These are phyloP conservation scores for Castanopsis chinensis DNA, from an alignment of 306 rosid species.

Conservation along the genomic window DNA sequence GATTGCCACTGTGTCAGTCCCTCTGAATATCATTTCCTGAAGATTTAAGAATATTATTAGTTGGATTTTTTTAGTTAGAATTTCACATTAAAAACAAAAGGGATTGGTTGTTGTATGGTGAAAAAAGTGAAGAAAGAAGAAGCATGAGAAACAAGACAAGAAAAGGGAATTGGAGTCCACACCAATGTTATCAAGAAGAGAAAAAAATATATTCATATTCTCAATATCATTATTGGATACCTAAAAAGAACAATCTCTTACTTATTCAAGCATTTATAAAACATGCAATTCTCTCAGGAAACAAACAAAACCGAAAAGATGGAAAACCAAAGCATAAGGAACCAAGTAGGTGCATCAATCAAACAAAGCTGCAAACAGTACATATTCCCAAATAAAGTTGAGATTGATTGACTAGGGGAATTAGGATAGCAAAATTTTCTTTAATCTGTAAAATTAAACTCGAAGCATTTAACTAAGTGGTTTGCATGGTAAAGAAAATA, in stretches of 20 bases:
- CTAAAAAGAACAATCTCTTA: not conserved
- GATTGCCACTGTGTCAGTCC: constrained; percentile 86
- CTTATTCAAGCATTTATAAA: not conserved
- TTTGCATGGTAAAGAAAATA: not conserved
- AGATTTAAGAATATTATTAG: not conserved
- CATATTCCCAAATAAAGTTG: not conserved
- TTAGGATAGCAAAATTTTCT: not conserved
- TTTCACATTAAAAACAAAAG: not conserved
- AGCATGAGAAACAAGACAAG: not conserved
- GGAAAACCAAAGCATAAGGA: not conserved
- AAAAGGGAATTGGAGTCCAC: not conserved
- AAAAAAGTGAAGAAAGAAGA: not conserved
- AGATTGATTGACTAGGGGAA: not conserved
- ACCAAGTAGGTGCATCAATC: not conserved
- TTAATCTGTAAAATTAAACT: not conserved
- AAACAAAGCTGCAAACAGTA: not conserved
- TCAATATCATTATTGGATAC: not conserved
- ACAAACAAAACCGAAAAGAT: not conserved
- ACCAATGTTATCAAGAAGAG: not conserved
- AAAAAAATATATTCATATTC: not conserved
- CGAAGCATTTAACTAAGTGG: no score
- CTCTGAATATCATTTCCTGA: constrained; percentile 88
- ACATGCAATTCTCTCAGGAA: not conserved
- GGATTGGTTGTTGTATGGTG: not conserved
- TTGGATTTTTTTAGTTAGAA: not conserved